Evolutionary conservation across 2,329 filamentous ascomycete genomes (phyloP).

Genomic region (Stagonosporopsis cucurbitacearum): DNA sequence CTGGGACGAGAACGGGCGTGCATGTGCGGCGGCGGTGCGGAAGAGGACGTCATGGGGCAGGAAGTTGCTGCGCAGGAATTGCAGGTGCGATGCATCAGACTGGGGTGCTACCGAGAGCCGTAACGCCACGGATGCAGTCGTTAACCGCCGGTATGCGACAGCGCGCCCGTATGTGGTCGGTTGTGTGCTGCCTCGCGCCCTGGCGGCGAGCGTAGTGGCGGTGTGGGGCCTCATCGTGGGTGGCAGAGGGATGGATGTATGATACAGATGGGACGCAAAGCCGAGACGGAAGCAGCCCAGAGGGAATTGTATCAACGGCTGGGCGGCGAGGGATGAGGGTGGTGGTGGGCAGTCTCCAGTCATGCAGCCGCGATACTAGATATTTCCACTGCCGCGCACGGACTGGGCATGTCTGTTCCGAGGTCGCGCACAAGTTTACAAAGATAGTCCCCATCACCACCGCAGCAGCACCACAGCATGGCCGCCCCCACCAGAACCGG

Average conservation of each 20-base stretch:
- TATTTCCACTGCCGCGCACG: constrained; percentile 1
- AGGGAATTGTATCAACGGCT: constrained; percentile 11
- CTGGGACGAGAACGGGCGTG: constrained; percentile 54
- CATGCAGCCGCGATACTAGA: constrained; percentile 21
- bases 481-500: constrained; percentile 30
- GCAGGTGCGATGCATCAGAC: constrained; percentile 33
- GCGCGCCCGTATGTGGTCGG: constrained; percentile 52
- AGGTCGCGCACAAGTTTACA: constrained; percentile 16
- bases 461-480: constrained; percentile 29
- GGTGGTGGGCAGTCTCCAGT: constrained; percentile 20
- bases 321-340: constrained; percentile 34
- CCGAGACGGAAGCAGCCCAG: constrained; percentile 22
- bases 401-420: neutral
- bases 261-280: constrained; percentile 3
- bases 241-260: constrained; percentile 9
- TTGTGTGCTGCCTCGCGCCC: constrained; percentile 49
- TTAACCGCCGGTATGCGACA: constrained; percentile 58
- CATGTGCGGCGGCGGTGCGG: constrained; percentile 51
- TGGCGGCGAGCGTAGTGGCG: constrained; percentile 49
- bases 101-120: constrained; percentile 35
- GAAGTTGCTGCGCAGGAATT: constrained; percentile 53
- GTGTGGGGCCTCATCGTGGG: constrained; percentile 55
- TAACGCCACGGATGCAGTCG: constrained; percentile 32
- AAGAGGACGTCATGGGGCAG: constrained; percentile 49
- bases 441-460: constrained; percentile 13